phyloP scores from a whole-genome alignment of 2,329 filamentous ascomycete species.

The Thermothelomyces thermophilus region DNA sequence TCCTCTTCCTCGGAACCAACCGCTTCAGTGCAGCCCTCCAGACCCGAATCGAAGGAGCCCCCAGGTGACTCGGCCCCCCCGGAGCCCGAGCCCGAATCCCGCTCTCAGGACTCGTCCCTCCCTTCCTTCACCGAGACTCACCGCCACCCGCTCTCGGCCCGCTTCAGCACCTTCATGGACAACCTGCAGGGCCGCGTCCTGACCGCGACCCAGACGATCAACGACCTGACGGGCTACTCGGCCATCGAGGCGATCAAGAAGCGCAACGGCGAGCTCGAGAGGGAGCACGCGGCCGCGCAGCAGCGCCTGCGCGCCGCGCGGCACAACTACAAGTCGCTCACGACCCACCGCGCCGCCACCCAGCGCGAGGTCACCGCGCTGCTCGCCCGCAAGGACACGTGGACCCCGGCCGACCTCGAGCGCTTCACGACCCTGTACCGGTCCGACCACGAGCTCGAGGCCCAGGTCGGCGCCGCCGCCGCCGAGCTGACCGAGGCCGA shows the following conservation, averaged over 20 bases:
- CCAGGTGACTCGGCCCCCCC: neutral
- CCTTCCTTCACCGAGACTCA: slow-evolving; percentile 42
- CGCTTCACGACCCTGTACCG: slow-evolving; percentile 90
- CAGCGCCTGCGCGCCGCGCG: slow-evolving; percentile 64
- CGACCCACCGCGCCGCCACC: slow-evolving; percentile 73
- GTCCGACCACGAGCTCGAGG: slow-evolving; percentile 87
- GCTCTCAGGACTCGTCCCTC: slow-evolving; percentile 24
- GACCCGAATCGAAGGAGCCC: neutral
- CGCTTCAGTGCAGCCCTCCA: neutral
- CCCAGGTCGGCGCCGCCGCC: slow-evolving; percentile 67
- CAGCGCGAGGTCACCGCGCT: slow-evolving; percentile 94
- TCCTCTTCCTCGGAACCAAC: slow-evolving; percentile 9
- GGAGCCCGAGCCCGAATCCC: neutral
- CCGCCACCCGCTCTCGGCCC: slow-evolving; percentile 37
- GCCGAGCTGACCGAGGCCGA: slow-evolving; percentile 69
- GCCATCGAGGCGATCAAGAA: slow-evolving; percentile 80
- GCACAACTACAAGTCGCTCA: slow-evolving; percentile 72
- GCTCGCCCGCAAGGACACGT: slow-evolving; percentile 87
- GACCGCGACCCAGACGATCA: slow-evolving; percentile 79
- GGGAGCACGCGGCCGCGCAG: slow-evolving; percentile 53
- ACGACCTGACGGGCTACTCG: slow-evolving; percentile 90
- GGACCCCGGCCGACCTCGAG: slow-evolving; percentile 81
- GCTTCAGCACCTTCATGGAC: slow-evolving; percentile 74
- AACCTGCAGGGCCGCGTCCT: slow-evolving; percentile 79
- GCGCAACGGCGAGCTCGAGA: slow-evolving; percentile 64